These are phyloP conservation scores for Corinectria fuckeliana DNA, from an alignment of 2,329 filamentous ascomycete genomes.

Conservation along the genomic window DNA sequence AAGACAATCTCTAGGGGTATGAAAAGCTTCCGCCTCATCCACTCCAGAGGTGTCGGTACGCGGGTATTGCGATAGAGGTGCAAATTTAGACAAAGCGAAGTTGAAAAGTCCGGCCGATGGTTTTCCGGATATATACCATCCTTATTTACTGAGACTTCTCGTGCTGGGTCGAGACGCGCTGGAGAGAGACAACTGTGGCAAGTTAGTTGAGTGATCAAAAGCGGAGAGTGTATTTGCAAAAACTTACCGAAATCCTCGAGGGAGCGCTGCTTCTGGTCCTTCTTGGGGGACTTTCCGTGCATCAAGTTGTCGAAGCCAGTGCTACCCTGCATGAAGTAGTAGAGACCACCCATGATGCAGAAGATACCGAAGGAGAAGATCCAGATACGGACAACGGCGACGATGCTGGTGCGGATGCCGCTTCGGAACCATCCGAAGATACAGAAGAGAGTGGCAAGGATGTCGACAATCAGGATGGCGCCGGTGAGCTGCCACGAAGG, in stretches of 20 bases:
- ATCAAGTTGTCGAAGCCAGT: slow-evolving; percentile 88
- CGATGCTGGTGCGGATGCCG: slow-evolving; percentile 72
- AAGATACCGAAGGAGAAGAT: slow-evolving; percentile 91
- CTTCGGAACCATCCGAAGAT: slow-evolving; percentile 82
- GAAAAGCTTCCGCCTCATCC: slow-evolving; percentile 46
- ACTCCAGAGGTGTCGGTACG: slow-evolving; percentile 44
- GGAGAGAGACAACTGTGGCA: slow-evolving; percentile 77
- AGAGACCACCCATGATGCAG: slow-evolving; percentile 76
- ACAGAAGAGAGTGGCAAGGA: slow-evolving; percentile 84
- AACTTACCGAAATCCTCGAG: slow-evolving; percentile 88
- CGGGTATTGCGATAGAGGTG: slow-evolving; percentile 46
- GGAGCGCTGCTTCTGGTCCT: slow-evolving; percentile 81
- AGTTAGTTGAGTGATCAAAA: slow-evolving; percentile 54
- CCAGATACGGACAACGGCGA: slow-evolving; percentile 88
- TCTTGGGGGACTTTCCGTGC: slow-evolving; percentile 86
- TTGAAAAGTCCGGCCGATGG: slow-evolving; percentile 46
- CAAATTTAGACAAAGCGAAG: slow-evolving; percentile 50
- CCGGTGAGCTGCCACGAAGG: slow-evolving; percentile 84
- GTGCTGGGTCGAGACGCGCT: slow-evolving; percentile 90
- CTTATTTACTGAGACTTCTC: slow-evolving; percentile 77
- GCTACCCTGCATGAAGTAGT: slow-evolving; percentile 82
- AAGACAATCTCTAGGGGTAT: slow-evolving; percentile 47
- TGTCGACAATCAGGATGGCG: slow-evolving; percentile 81
- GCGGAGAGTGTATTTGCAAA: neutral
- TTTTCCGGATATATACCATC: slow-evolving; percentile 48